phyloP scores from a whole-genome alignment of 129 eudicot genomes.

The Flaveria trinervia region DNA sequence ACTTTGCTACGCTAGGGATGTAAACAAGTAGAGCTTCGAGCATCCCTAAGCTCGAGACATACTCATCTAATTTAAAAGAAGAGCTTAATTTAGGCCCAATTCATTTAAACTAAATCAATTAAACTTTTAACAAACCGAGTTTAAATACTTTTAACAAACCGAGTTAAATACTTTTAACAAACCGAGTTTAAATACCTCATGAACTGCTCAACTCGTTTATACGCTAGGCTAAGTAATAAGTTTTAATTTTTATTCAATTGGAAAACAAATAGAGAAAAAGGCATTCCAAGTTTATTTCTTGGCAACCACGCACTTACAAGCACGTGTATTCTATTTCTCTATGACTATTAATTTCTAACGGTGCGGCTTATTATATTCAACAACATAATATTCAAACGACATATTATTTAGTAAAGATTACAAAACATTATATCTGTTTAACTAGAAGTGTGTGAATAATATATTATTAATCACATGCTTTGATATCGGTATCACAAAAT shows the following conservation, averaged over 20 bases:
- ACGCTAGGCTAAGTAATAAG: too few relatives aligned
- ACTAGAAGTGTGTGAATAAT: neutral
- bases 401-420: neutral
- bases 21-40: too few relatives aligned
- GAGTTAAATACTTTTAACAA: too few relatives aligned
- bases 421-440: neutral
- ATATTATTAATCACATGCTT: neutral
- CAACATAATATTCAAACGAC: neutral
- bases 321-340: neutral
- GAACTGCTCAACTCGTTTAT: too few relatives aligned
- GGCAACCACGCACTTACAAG: conserved; percentile 10
- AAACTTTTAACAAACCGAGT: too few relatives aligned
- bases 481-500: neutral
- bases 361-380: neutral
- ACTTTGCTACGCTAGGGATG: too few relatives aligned
- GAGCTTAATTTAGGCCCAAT: too few relatives aligned
- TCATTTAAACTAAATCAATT: too few relatives aligned
- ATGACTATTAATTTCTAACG: neutral
- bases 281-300: neutral
- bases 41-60: too few relatives aligned
- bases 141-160: too few relatives aligned
- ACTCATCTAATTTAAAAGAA: too few relatives aligned
- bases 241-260: neutral
- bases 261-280: neutral
- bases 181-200: too few relatives aligned